Percentiles rank a stretch among this genome's conserved stretches.
These are phyloP conservation scores for Meripilus lineatus DNA, from an alignment of 1,284 basidiomycete genomes.

Conservation along the genomic window DNA sequence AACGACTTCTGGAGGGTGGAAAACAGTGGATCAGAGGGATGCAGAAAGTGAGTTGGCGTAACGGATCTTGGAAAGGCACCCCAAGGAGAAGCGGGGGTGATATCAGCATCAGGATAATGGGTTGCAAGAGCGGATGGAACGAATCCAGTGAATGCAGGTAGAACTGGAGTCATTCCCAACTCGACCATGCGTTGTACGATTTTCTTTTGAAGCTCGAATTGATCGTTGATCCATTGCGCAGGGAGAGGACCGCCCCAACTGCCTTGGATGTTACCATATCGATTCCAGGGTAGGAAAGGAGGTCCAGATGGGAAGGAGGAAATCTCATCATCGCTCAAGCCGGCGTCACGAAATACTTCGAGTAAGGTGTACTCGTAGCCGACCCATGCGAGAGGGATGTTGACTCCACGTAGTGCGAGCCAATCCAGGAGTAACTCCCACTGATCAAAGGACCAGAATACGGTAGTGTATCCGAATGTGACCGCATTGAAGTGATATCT, in stretches of 20 bases:
- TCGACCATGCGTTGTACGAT: conserved; percentile 38
- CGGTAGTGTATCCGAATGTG: conserved; percentile 38
- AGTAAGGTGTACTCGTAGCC: conserved; percentile 37
- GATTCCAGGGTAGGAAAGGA: conserved; percentile 40
- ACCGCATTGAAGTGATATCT: conserved; percentile 40
- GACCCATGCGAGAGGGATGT: conserved; percentile 39
- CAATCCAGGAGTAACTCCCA: conserved; percentile 42
- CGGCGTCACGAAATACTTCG: conserved; percentile 34
- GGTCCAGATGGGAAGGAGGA: conserved; percentile 33
- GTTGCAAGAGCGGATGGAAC: conserved; percentile 31
- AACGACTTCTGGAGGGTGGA: conserved; percentile 34
- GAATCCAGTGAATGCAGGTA: conserved; percentile 41
- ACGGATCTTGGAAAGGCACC: conserved; percentile 24
- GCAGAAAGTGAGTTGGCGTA: conserved; percentile 36
- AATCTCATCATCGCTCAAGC: conserved; percentile 33
- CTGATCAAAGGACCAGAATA: conserved; percentile 37
- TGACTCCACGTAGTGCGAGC: conserved; percentile 40
- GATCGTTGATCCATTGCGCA: conserved; percentile 35
- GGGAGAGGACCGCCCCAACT: conserved; percentile 35
- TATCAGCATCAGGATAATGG: conserved; percentile 33
- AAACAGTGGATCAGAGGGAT: conserved; percentile 38
- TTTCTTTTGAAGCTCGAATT: conserved; percentile 34
- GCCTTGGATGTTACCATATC: conserved; percentile 39
- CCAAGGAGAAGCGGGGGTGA: conserved; percentile 34
- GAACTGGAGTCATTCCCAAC: conserved; percentile 40